Base-by-base conservation (phyloP, 2,329 filamentous ascomycete genomes). In the Sarocladium strictum region DNA sequence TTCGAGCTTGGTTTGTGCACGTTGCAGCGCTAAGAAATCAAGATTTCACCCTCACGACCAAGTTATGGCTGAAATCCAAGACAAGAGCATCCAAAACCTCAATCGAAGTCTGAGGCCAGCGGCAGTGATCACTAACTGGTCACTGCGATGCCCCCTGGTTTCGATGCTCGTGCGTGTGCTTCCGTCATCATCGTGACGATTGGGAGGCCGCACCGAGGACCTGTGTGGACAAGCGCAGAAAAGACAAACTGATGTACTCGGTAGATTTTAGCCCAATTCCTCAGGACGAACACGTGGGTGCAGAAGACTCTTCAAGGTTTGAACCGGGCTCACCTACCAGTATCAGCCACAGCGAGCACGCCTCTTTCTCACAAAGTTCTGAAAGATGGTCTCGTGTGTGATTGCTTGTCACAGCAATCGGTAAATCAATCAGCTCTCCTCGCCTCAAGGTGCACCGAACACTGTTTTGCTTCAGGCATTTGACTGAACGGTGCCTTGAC, bases 11-110 rank as follows among this genome's bases (percentile, higher is more conserved):
- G 47, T 23, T 24, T 35, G 29, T 10, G 47, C 27, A 51, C 27
- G 23, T 27, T 47, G 43, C 43, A 47, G 43, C 43, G 43, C 43
- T 47, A 47, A 47, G 43, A n/a, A 47, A 29, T 27, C 43, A 47
- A 47, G 43, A 47, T 47, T 47, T 15, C 43, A 23, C n/a, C 24
- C 21, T 27, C 24, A 15, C 3, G 23, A n/a, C 23, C 43, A 47
- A 29, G 23, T 14, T 27, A 3, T 27, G 23, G 29, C 29, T 32
- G 7, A 32, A 12, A 32, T 32, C 7, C 29, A 32, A 32, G 29
- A 32, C 29, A 32, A 12, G 29, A 6, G 12, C 7, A 7, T 32
- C 7, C 7, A 6, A 38, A 38, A 38, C 35, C 9, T n/a, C n/a
- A n/a, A n/a, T n/a, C n/a, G n/a, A n/a, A n/a, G n/a, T n/a, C n/a